Percentiles rank a stretch among this genome's conserved stretches.
phyloP scores from a whole-genome alignment of 2,329 filamentous ascomycete genomes.

The Phaeosphaeria sp. region DNA sequence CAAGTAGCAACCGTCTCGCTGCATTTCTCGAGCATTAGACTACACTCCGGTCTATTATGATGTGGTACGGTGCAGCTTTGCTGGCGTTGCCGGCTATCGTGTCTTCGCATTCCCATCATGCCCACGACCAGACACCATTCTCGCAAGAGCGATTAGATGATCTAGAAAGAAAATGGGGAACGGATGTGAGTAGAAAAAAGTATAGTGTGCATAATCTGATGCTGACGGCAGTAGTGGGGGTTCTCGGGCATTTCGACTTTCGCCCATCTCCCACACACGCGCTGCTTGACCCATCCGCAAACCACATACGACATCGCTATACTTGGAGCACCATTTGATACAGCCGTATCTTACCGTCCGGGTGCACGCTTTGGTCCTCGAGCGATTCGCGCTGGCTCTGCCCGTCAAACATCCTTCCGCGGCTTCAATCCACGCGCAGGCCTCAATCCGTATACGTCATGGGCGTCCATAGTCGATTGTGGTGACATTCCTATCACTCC shows the following conservation, averaged over 20 bases:
- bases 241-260: conserved; percentile 73
- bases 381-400: conserved; percentile 83
- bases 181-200: conserved; percentile 36
- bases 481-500: conserved; percentile 89
- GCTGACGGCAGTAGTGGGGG: conserved; percentile 56
- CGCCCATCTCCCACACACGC: conserved; percentile 56
- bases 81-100: conserved; percentile 23
- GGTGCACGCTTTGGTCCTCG: conserved; percentile 79
- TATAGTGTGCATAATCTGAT: background rate
- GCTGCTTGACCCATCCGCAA: conserved; percentile 56
- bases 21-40: background rate
- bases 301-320: conserved; percentile 56
- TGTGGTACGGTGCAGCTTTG: conserved; percentile 21
- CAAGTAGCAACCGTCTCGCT: conserved; percentile 3
- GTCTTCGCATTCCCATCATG: conserved; percentile 36
- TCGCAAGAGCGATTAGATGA: conserved; percentile 40
- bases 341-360: conserved; percentile 53
- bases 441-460: conserved; percentile 82
- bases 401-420: conserved; percentile 78
- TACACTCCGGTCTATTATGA: conserved; percentile 10
- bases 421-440: conserved; percentile 82
- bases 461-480: conserved; percentile 83
- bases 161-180: conserved; percentile 50
- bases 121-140: conserved; percentile 34
- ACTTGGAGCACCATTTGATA: conserved; percentile 58